Conservation (phyloP, 106 monocot genomes). For the Dioscorea alata region DNA sequence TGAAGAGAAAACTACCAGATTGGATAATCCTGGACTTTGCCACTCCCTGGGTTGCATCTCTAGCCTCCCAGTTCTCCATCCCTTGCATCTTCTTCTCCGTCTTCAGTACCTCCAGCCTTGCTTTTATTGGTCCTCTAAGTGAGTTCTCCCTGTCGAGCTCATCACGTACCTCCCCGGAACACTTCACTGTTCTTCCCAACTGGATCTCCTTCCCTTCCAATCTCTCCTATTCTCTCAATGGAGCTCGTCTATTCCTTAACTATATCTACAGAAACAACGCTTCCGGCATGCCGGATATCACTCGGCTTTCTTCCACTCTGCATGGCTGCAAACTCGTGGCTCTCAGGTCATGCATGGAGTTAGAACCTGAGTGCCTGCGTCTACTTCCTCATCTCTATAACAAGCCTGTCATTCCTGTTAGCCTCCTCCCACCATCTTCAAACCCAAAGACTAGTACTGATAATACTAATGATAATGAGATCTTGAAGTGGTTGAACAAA, state of each 20-base stretch:
- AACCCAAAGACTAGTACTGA: not conserved
- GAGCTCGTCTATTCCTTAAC: too few relatives aligned
- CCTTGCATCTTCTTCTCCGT: slow-evolving; percentile 13
- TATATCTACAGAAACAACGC: not conserved
- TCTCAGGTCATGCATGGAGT: slow-evolving; percentile 18
- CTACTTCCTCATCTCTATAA: slow-evolving; percentile 13
- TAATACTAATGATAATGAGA: not conserved
- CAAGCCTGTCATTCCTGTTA: slow-evolving; percentile 31
- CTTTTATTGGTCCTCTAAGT: too few relatives aligned
- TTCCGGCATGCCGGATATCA: slow-evolving; percentile 4
- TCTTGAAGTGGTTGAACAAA: slow-evolving; percentile 20
- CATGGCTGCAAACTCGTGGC: slow-evolving; percentile 11
- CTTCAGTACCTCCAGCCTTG: not conserved
- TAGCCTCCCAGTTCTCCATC: not conserved
- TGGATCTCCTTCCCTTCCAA: slow-evolving; percentile 14
- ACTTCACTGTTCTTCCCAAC: slow-evolving; percentile 1
- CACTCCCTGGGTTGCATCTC: slow-evolving; percentile 8
- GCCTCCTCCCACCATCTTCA: slow-evolving; percentile 15
- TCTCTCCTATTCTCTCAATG: slow-evolving; percentile 2
- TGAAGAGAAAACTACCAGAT: too few relatives aligned
- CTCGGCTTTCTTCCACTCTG: not conserved
- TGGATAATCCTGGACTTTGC: slow-evolving; percentile 28
- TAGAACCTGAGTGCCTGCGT: slow-evolving; percentile 9
- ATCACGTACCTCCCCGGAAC: not conserved
- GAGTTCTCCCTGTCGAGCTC: too few relatives aligned